Evolutionary conservation across 805 yeast genomes (phyloP).

Genomic region (Pichia paraexigua): DNA sequence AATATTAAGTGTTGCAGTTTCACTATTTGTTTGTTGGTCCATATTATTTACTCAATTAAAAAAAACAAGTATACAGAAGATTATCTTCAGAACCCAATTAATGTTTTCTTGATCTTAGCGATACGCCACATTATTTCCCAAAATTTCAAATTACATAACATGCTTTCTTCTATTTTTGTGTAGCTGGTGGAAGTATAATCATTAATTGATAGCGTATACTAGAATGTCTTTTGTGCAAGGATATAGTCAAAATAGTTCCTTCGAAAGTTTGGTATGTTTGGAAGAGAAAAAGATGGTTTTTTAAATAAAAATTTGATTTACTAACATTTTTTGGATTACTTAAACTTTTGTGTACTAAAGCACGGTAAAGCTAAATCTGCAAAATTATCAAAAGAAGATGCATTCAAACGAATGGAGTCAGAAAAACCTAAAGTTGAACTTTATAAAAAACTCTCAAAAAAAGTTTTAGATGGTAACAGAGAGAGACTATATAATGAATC

Average conservation of each 20-base stretch:
- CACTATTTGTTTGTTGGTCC: not conserved
- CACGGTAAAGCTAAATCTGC: constrained; percentile 63
- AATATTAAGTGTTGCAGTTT: constrained; percentile 20
- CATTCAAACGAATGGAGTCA: constrained; percentile 38
- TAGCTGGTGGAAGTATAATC: too few species aligned
- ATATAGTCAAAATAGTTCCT: constrained; percentile 10
- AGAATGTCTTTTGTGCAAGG: constrained; percentile 15
- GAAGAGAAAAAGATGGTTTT: not conserved
- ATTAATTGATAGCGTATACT: not conserved
- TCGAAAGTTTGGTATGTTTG: constrained; percentile 11
- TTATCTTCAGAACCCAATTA: too few species aligned
- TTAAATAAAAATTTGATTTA: not conserved
- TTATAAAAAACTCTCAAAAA: constrained; percentile 41
- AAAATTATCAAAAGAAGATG: constrained; percentile 48
- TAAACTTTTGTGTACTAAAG: constrained; percentile 20
- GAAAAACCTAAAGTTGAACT: constrained; percentile 55
- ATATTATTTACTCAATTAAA: not conserved
- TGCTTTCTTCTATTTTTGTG: not conserved
- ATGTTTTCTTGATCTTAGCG: not conserved
- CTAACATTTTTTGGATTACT: constrained; percentile 1
- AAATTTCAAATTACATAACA: not conserved
- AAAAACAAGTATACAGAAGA: too few species aligned
- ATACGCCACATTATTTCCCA: not conserved
- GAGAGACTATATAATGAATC: constrained; percentile 26
- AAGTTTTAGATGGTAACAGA: constrained; percentile 33